A percentile compares a stretch with the other conserved stretches of the same genome.
Conservation (phyloP, 495 filamentous ascomycete genomes). For the Pseudomonodictys pantanalensis region DNA sequence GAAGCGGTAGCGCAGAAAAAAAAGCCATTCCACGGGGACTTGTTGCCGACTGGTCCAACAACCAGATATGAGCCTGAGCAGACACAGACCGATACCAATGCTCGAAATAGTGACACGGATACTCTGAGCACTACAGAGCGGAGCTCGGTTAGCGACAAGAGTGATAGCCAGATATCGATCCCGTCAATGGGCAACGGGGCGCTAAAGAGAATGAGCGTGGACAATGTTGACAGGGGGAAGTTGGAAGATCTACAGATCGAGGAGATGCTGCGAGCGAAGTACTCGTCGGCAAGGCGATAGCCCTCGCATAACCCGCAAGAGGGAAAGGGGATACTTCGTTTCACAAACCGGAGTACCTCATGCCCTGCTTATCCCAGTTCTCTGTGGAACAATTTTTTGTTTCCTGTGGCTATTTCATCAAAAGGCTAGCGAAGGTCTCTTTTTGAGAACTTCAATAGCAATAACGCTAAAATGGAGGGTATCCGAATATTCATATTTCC, state of each 20-base stretch:
- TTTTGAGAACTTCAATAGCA: too few species aligned
- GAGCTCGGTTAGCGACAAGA: not conserved
- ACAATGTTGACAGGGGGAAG: not conserved
- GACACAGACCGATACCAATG: not conserved
- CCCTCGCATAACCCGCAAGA: too few species aligned
- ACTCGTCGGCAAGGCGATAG: not conserved
- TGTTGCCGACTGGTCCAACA: not conserved
- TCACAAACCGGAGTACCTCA: too few species aligned
- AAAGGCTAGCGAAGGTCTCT: too few species aligned
- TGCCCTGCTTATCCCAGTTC: too few species aligned
- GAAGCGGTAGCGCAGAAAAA: not conserved
- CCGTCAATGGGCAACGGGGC: not conserved
- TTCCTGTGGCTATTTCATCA: too few species aligned
- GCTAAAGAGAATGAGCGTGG: not conserved
- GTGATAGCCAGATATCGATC: not conserved
- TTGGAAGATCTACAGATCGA: slow-evolving; percentile 11
- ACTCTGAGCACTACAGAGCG: not conserved
- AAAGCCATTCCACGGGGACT: slow-evolving; percentile 16
- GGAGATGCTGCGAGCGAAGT: slow-evolving; percentile 14
- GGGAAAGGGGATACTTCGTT: too few species aligned
- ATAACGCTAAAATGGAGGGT: too few species aligned
- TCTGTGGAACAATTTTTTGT: too few species aligned
- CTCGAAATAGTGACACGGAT: not conserved
- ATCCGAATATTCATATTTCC: too few species aligned
- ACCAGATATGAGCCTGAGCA: not conserved